phyloP scores from a whole-genome alignment of 176 grass and related monocot genomes.

The Saccharum spontaneum region DNA sequence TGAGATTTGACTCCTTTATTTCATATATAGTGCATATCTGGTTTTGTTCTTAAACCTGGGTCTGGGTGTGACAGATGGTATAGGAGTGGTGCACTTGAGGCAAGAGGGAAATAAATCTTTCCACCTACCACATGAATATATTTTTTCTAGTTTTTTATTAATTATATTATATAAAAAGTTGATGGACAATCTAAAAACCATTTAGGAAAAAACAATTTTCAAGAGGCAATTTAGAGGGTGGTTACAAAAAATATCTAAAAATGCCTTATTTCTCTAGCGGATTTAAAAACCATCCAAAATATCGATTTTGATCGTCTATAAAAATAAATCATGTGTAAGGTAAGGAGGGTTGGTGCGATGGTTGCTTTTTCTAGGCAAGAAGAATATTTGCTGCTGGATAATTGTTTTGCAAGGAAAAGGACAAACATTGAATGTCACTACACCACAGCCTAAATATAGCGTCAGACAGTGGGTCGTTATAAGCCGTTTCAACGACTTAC shows the following conservation, averaged over 20 bases:
- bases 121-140: neutral
- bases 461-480: too few species aligned
- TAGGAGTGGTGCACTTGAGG: neutral
- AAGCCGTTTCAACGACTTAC: too few species aligned
- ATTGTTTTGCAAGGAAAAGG: neutral
- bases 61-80: too few species aligned
- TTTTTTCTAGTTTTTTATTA: neutral
- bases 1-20: too few species aligned
- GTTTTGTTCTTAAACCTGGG: too few species aligned
- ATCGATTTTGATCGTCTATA: neutral
- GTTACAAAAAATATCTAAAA: neutral
- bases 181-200: neutral
- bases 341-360: neutral
- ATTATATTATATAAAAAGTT: neutral
- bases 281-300: neutral
- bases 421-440: conserved; percentile 3
- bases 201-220: neutral
- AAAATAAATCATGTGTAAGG: neutral
- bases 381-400: conserved; percentile 5
- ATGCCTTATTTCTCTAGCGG: neutral
- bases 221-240: neutral
- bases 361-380: neutral
- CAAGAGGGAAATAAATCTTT: neutral
- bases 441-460: too few species aligned
- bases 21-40: too few species aligned